Base-by-base conservation (phyloP, 2,329 filamentous ascomycete genomes). In the Alternaria burnsii region DNA sequence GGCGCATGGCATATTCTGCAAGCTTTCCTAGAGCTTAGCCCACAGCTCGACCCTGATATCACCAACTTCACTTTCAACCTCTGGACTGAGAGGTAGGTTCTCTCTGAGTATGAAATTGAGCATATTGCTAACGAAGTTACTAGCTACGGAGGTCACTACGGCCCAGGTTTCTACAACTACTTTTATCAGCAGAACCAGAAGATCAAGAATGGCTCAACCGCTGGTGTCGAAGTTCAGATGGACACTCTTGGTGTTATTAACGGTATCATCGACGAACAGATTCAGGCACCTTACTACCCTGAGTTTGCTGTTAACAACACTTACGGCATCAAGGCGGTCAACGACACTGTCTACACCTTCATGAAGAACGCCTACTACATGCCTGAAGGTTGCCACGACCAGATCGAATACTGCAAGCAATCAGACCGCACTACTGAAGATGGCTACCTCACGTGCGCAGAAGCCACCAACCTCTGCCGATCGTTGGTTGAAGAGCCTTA, bases 231-330 rank as follows among this genome's bases (percentile, higher is more conserved):
- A 43, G 80, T 87, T 4, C 77, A 82, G 30, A 85, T 87, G 57
- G 83, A 86, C 59, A 84, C 84, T 0, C 71, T 87, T 3, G 83
- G 84, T 0, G 82, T 87, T 56, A 82, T 85, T 41, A 86, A 86
- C 61, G 85, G 84, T 11, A 82, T 86, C 52, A 80, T 86, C 62
- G 83, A 85, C 38, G 80, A 82, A 80, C 75, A 81, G 9, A 77
- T 82, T 10, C 82, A 85, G 68, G 76, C 77, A 2, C 79, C 81
- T 0, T 79, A 79, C 32, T 84, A 83, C 63, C 80, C 82, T 2
- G 73, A 82, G 3, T 83, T 85, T 50, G 83, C 84, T 1, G 82
- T 82, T 63, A 84, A 86, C 70, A 86, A 86, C 63, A 85, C 85
- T 14, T 87, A 86, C 65, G 81, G 80, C 14, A 80, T 86, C 56